Evolutionary conservation across 495 filamentous ascomycete species (phyloP).

Genomic region (Copromyces sp.): DNA sequence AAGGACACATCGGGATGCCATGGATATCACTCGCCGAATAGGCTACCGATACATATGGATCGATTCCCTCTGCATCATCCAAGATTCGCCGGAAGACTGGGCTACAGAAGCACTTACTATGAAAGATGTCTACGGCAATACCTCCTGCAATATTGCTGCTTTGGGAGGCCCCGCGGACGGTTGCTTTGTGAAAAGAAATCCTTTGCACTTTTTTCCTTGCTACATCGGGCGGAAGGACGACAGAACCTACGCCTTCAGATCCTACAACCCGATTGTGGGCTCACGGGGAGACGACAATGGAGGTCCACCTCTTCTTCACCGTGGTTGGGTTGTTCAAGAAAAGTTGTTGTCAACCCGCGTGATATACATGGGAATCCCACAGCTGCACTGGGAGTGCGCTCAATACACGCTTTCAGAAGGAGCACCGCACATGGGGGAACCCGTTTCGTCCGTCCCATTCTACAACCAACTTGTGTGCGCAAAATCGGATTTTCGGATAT

Average conservation of each 20-base stretch:
- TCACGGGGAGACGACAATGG: not conserved
- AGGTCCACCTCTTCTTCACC: not conserved
- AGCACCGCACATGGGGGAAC: not conserved
- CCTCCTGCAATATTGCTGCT: not conserved
- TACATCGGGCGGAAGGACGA: not conserved
- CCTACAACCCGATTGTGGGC: not conserved
- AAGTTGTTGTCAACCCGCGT: not conserved
- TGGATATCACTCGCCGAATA: conserved; percentile 7
- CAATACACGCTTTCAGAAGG: not conserved
- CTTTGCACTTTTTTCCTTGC: not conserved
- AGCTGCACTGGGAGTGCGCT: not conserved
- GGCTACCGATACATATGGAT: conserved; percentile 24
- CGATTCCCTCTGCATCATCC: conserved; percentile 24
- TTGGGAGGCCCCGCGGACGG: not conserved
- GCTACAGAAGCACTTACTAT: not conserved
- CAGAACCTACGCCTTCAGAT: not conserved
- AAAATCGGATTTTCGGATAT: not conserved
- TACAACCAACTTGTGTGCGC: not conserved
- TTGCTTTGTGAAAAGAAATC: not conserved
- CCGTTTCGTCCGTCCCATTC: not conserved
- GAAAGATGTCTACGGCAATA: not conserved
- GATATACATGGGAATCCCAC: not conserved
- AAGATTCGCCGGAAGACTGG: conserved; percentile 8
- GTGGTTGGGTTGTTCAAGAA: not conserved
- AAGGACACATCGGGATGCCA: conserved; percentile 9